Evolutionary conservation across 306 rosid genomes (phyloP), one percentile per base, ranked within the genome.

Genomic region (Notholithocarpus densiflorus): DNA sequence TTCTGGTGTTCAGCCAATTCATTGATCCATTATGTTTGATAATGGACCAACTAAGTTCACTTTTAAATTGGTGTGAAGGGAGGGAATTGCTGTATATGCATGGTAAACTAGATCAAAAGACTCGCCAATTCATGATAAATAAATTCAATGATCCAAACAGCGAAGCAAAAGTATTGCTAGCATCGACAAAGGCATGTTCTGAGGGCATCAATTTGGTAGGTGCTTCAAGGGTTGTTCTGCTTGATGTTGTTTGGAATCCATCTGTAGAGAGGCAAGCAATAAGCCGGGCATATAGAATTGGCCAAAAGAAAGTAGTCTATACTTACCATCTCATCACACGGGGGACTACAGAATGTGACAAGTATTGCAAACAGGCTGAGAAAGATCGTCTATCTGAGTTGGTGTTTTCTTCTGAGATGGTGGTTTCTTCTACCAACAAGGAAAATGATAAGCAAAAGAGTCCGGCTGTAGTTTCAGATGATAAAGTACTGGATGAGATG

Each of bases 151-250:
- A 75, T 71, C 55, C 72, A 61, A 85, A 75, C 8, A 62, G 81
- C 69, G 21, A 64, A 61, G 83, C 81, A 7, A 81, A 85, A 69
- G 37, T 85, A 15, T 53, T 85, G 1, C 84, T 81, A 53, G 88
- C 85, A 15, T 82, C 84, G 0, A 79, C 78, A 19, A 86, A 68
- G 31, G 86, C 84, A 21, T 82, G 86, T 53, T 79, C 77, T 18
- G 84, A 82, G 57, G 86, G 86, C 0, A 86, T 86, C 8, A 86
- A 64, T 61, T 76, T 86, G 4, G 34, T 60, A 23, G 89, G 84
- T 26, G 89, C 89, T 61, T 86, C 89, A 6, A 86, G 89, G 60
- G 89, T 82, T 17, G 84, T 86, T 10, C 73, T 86, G 19, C 80
- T 86, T 5, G 86, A 86, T 76, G 86, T 86, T 21, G 82, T 79